A percentile compares a stretch with the other conserved stretches of the same genome.
phyloP scores from a whole-genome alignment of 106 monocot species.

The Dendrobium catenatum region DNA sequence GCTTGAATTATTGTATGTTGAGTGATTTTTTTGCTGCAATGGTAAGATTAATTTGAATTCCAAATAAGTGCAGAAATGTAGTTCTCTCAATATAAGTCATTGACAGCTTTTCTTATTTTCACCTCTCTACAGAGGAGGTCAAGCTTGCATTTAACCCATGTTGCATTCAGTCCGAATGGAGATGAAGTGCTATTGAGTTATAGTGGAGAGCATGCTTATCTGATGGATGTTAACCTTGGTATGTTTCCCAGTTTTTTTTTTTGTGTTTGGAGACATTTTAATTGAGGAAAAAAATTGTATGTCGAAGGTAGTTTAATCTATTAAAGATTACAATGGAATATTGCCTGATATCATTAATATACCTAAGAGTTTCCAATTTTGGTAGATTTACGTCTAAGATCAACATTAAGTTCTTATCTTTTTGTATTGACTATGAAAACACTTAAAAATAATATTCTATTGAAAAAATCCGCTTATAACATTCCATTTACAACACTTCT shows the following conservation, averaged over 20 bases:
- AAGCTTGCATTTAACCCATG: constrained; percentile 89
- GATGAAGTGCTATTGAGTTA: constrained; percentile 93
- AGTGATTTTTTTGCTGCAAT: not conserved
- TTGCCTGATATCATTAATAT: too few relatives aligned
- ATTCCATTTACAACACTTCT: too few relatives aligned
- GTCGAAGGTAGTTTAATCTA: not conserved
- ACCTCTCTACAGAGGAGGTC: constrained; percentile 48
- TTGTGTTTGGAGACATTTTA: not conserved
- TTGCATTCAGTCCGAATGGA: constrained; percentile 91
- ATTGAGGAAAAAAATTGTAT: not conserved
- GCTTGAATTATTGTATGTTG: not conserved
- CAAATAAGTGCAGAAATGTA: not conserved
- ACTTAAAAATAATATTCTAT: too few relatives aligned
- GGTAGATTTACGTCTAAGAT: too few relatives aligned
- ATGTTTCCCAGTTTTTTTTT: constrained; percentile 7
- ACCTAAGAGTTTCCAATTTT: too few relatives aligned
- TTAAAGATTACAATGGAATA: too few relatives aligned
- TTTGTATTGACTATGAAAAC: too few relatives aligned
- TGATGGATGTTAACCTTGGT: constrained; percentile 79
- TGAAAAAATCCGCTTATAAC: too few relatives aligned
- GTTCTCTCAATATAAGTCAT: not conserved
- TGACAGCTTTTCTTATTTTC: not conserved
- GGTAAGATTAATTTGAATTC: not conserved
- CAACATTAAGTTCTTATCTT: too few relatives aligned
- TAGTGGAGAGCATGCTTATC: constrained; percentile 93